These are phyloP conservation scores for Cladosporium sp. DNA, from an alignment of 2,329 filamentous ascomycete genomes.

Conservation along the genomic window DNA sequence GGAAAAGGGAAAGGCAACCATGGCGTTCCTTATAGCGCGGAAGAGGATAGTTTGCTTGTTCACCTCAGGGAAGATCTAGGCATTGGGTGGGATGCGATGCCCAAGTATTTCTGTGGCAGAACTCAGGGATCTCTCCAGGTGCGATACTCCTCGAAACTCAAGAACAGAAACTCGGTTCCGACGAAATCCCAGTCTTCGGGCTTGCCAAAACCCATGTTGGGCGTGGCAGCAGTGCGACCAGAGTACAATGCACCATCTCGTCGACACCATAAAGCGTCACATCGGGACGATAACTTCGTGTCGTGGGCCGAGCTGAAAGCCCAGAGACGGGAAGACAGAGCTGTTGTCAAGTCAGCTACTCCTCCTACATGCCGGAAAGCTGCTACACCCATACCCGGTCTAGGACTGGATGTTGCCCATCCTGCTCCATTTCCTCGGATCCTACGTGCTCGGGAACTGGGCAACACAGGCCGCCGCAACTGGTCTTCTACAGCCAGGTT, in stretches of 20 bases:
- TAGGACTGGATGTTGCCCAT: background rate
- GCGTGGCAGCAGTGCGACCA: background rate
- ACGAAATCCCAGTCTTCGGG: background rate
- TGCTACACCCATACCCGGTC: background rate
- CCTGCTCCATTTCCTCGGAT: slow-evolving; percentile 25
- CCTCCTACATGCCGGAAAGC: background rate
- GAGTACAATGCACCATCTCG: background rate
- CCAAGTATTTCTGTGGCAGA: slow-evolving; percentile 36
- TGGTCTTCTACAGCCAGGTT: slow-evolving; percentile 18
- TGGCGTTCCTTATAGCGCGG: slow-evolving; percentile 25
- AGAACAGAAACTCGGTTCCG: slow-evolving; percentile 3
- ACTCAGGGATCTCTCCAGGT: slow-evolving; percentile 31
- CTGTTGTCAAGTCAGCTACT: background rate
- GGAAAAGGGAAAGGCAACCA: background rate
- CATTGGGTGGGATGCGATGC: slow-evolving; percentile 40
- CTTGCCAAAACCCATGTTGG: background rate
- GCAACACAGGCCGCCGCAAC: slow-evolving; percentile 23
- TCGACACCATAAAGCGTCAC: background rate
- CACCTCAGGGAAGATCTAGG: slow-evolving; percentile 44
- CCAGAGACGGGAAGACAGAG: background rate
- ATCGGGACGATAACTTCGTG: slow-evolving; percentile 25
- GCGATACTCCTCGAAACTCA: slow-evolving; percentile 27
- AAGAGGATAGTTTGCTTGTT: slow-evolving; percentile 39
- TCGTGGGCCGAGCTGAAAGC: slow-evolving; percentile 24
- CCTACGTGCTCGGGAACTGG: slow-evolving; percentile 33